Evolutionary conservation across 139 green algal species (phyloP).

Genomic region (Volvox reticuliferus): DNA sequence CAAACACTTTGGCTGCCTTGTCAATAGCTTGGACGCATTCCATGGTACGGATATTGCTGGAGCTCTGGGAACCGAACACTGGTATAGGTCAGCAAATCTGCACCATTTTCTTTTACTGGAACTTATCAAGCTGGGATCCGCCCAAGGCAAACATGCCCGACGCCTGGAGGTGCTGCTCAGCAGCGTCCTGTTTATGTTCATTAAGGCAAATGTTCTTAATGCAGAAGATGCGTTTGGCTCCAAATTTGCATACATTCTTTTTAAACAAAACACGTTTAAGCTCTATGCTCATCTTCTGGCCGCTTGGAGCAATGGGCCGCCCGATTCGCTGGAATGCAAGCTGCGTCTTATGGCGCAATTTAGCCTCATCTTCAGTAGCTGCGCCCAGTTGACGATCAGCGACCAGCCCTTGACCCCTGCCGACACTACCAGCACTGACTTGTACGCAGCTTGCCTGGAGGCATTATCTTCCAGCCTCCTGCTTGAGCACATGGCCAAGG

Average conservation of each 20-base stretch:
- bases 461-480: not conserved
- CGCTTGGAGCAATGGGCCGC: not conserved
- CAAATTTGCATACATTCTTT: not conserved
- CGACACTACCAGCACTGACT: not conserved
- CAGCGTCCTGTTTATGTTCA: not conserved
- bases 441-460: not conserved
- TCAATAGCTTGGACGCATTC: not conserved
- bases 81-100: not conserved
- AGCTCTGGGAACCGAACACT: not conserved
- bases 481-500: not conserved
- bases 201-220: slow-evolving; percentile 4
- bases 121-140: not conserved
- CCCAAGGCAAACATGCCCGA: not conserved
- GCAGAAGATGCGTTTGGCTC: not conserved
- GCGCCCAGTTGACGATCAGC: not conserved
- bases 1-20: not conserved
- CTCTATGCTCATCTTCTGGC: not conserved
- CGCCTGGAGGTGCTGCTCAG: not conserved
- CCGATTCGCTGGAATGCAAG: not conserved
- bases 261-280: not conserved
- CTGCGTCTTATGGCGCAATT: slow-evolving; percentile 18
- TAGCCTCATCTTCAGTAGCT: slow-evolving; percentile 29
- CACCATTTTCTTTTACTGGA: not conserved
- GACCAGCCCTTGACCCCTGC: not conserved
- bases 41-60: not conserved